A percentile compares a stretch with the other conserved stretches of the same genome.
phyloP scores from a whole-genome alignment of 1,284 basidiomycete genomes.

The Amylostereum areolatum region DNA sequence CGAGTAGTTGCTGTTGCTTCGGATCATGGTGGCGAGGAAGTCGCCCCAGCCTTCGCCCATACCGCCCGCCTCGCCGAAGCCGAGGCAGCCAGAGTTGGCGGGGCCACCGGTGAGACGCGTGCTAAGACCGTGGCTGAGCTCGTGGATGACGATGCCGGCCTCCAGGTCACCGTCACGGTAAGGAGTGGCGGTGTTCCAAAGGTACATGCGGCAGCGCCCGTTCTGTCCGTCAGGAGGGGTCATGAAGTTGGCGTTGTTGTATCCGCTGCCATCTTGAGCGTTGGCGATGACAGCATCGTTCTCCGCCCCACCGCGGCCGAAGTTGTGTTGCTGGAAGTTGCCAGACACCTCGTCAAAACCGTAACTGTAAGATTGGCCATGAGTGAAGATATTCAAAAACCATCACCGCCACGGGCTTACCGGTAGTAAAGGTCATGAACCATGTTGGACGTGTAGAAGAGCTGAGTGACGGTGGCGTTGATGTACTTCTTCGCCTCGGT shows the following conservation, averaged over 20 bases:
- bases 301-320: conserved; percentile 81
- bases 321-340: conserved; percentile 98
- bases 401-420: conserved; percentile 18
- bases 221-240: conserved; percentile 72
- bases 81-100: conserved; percentile 87
- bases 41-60: conserved; percentile 97
- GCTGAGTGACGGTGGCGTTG: conserved; percentile 80
- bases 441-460: conserved; percentile 92
- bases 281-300: conserved; percentile 91
- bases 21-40: conserved; percentile 80
- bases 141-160: conserved; percentile 91
- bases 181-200: conserved; percentile 87
- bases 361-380: conserved; percentile 42
- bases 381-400: neutral
- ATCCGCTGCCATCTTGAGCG: conserved; percentile 91
- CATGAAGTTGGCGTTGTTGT: conserved; percentile 86
- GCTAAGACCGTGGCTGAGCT: conserved; percentile 84
- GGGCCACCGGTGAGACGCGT: conserved; percentile 94
- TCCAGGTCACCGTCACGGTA: conserved; percentile 95
- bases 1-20: conserved; percentile 65
- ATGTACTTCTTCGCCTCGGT: conserved; percentile 76
- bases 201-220: conserved; percentile 94
- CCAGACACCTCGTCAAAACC: conserved; percentile 90
- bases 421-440: conserved; percentile 73
- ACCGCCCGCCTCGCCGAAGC: conserved; percentile 93